phyloP scores from a whole-genome alignment of 305 asterid species.

The Rubia balearica region DNA sequence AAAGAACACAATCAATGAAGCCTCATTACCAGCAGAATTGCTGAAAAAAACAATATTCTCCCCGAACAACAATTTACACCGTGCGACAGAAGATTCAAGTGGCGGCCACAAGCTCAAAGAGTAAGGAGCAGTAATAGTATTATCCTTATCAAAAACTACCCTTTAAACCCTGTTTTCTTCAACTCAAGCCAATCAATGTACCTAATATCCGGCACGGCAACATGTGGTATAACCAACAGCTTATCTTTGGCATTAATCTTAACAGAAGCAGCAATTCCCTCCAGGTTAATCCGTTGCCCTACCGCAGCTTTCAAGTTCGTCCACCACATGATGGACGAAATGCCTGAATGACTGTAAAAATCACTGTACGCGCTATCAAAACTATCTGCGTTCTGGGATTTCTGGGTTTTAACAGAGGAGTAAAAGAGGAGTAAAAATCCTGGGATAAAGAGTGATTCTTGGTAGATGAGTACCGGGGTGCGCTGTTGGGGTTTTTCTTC shows the following conservation, averaged over 20 bases:
- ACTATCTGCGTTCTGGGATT: constrained; percentile 26
- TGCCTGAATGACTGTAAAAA: constrained; percentile 18
- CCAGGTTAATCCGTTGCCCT: constrained; percentile 81
- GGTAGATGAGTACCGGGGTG: constrained; percentile 19
- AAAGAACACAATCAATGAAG: neutral
- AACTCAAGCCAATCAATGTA: constrained; percentile 75
- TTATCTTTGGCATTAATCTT: constrained; percentile 56
- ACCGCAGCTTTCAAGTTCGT: constrained; percentile 66
- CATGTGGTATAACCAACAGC: constrained; percentile 68
- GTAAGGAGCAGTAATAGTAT: constrained; percentile 83
- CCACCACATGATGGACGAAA: constrained; percentile 77
- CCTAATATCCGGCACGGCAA: constrained; percentile 66
- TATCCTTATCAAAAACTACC: constrained; percentile 93
- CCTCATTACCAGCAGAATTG: constrained; percentile 75
- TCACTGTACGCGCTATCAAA: constrained; percentile 21
- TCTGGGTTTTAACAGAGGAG: constrained; percentile 27
- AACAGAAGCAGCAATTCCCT: constrained; percentile 61
- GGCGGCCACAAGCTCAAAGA: constrained; percentile 88
- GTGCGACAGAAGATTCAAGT: constrained; percentile 51
- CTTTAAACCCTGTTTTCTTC: constrained; percentile 74
- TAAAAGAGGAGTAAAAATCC: no score
- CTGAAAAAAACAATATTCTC: constrained; percentile 75
- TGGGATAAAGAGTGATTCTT: constrained; percentile 24
- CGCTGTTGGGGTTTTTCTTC: constrained; percentile 17
- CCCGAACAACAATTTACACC: constrained; percentile 76